Evolutionary conservation across 2,329 filamentous ascomycete species (phyloP), one percentile per base, ranked within the genome.

Genomic region (Aureobasidium sp.): DNA sequence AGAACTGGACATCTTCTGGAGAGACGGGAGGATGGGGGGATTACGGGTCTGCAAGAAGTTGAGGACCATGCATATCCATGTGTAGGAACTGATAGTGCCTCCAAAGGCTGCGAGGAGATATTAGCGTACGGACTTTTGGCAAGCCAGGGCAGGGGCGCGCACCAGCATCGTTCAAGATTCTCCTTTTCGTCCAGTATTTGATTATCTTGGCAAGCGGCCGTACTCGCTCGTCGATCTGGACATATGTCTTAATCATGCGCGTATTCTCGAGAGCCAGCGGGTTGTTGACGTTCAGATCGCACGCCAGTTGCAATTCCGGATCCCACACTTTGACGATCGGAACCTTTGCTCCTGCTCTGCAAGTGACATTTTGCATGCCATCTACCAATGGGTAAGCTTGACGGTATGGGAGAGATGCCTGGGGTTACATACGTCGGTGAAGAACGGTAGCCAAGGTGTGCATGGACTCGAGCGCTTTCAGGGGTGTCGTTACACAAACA

Each of bases 251-350:
- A 69, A 99, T 94, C 92, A 99, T 96, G 56, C 92, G 86, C 15
- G 94, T 99, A 71, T 99, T 99, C 74, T 97, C 92, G 64, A 99
- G 79, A 4, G 94, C 94, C 59, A 95, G 77, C 0, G 92, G 94
- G 70, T 97, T 99, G 78, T 99, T 99, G 77, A 99, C 92, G 69
- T 99, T 99, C 88, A 99, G 94, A 73, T 99, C 94, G 74, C 92
- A 97, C 17, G 91, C 89, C 56, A 99, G 80, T 66, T 87, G 81
- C 62, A 97, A 80, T 73, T 96, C 91, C 3, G 94, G 94, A 73
- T 99, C 94, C 92, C 94, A 99, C 62, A 96, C 90, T 79, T 97
- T 97, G 68, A 99, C 94, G 70, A 99, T 99, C 4, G 94, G 93
- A 15, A 99, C 94, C 76, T 97, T 97, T 64, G 94, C 94, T 45